These are phyloP conservation scores for Penicillium psychrosexuale DNA, from an alignment of 2,329 filamentous ascomycete genomes.

Conservation along the genomic window DNA sequence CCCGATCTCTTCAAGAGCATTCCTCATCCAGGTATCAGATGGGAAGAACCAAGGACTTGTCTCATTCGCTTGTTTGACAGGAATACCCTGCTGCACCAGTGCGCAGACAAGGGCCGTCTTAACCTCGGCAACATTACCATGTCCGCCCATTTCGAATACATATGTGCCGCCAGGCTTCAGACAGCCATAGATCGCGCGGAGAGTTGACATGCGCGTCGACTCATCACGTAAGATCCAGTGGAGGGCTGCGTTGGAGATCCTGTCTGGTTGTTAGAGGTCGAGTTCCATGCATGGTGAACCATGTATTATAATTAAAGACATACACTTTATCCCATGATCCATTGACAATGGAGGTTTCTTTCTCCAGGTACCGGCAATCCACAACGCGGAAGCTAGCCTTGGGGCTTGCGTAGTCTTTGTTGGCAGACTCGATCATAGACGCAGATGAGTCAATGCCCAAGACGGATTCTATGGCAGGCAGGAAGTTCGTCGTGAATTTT, in stretches of 20 bases:
- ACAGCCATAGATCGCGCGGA: constrained; percentile 51
- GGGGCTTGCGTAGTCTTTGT: constrained; percentile 38
- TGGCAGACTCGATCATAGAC: constrained; percentile 57
- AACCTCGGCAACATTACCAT: constrained; percentile 66
- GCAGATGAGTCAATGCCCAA: constrained; percentile 59
- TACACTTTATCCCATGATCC: constrained; percentile 52
- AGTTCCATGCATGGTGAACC: neutral
- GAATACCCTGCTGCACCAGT: constrained; percentile 50
- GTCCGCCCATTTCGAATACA: constrained; percentile 69
- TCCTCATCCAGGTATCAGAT: constrained; percentile 57
- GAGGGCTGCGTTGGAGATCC: constrained; percentile 62
- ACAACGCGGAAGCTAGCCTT: constrained; percentile 31
- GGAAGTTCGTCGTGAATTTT: constrained; percentile 56
- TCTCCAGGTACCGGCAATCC: constrained; percentile 37
- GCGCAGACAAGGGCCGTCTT: constrained; percentile 56
- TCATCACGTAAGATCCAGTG: constrained; percentile 61
- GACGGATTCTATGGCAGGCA: constrained; percentile 49
- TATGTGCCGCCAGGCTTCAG: constrained; percentile 58
- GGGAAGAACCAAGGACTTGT: constrained; percentile 71
- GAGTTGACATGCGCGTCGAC: constrained; percentile 50
- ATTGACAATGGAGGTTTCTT: constrained; percentile 22
- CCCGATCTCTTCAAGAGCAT: constrained; percentile 37
- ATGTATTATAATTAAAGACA: neutral
- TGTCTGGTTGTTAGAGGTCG: constrained; percentile 5
- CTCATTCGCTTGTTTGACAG: constrained; percentile 49